A percentile compares a stretch with the other conserved stretches of the same genome.
Conservation (phyloP, 2,329 filamentous ascomycete genomes). For the Cladosporium sp. region DNA sequence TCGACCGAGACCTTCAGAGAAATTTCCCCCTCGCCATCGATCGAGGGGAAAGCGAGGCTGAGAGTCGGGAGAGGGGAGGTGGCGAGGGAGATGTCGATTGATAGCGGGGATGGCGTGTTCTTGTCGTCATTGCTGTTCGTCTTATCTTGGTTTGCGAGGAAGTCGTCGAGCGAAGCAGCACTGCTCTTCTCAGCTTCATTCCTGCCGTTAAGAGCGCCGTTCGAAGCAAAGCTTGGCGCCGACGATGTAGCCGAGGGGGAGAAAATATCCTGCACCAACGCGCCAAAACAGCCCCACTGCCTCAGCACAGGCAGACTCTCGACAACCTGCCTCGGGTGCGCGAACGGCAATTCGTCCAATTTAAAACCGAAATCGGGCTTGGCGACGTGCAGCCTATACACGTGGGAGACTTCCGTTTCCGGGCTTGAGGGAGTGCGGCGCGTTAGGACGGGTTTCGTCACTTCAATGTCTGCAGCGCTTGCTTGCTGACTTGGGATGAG, state of each 20-base stretch:
- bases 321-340: conserved; percentile 72
- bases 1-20: conserved; percentile 25
- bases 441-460: conserved; percentile 13
- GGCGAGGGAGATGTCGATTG: conserved; percentile 31
- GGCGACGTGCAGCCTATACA: conserved; percentile 64
- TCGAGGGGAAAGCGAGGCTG: too few species aligned
- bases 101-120: too few species aligned
- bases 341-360: conserved; percentile 67
- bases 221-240: too few species aligned
- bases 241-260: too few species aligned
- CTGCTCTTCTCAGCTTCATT: too few species aligned
- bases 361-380: conserved; percentile 68
- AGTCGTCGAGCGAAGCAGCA: too few species aligned
- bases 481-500: conserved; percentile 8
- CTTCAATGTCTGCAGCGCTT: conserved; percentile 9
- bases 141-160: too few species aligned
- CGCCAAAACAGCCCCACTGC: conserved; percentile 69
- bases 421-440: conserved; percentile 11
- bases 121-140: too few species aligned
- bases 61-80: conserved; percentile 31
- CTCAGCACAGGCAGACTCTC: conserved; percentile 68
- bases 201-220: too few species aligned
- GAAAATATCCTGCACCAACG: conserved; percentile 49
- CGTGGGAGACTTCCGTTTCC: conserved; percentile 32
- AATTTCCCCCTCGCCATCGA: conserved; percentile 54